These are phyloP conservation scores for Meripilus lineatus DNA, from an alignment of 1,284 basidiomycete genomes.

Conservation along the genomic window DNA sequence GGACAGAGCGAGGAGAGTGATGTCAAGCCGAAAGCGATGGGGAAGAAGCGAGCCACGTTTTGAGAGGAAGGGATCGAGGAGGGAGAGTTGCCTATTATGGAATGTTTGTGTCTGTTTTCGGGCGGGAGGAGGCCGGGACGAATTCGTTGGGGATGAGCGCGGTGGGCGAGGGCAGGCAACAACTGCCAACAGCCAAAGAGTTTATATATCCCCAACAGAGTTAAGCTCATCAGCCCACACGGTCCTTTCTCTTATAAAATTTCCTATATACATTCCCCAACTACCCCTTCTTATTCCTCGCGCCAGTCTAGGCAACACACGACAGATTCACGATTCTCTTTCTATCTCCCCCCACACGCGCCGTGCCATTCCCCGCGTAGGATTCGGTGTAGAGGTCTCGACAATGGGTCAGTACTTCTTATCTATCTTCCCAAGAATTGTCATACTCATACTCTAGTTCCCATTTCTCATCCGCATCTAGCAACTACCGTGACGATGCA, in stretches of 20 bases:
- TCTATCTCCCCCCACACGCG: slow-evolving; percentile 3
- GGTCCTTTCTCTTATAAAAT: slow-evolving; percentile 1
- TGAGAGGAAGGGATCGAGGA: too few relatives aligned
- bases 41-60: too few relatives aligned
- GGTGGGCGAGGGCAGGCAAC: neutral
- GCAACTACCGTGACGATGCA: slow-evolving; percentile 17
- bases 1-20: too few relatives aligned
- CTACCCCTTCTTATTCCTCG: too few relatives aligned
- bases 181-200: neutral
- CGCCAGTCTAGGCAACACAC: slow-evolving; percentile 1
- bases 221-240: slow-evolving; percentile 1
- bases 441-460: too few relatives aligned
- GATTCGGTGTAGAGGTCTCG: too few relatives aligned
- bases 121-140: neutral
- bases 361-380: neutral
- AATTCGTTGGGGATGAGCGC: slow-evolving; percentile 6
- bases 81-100: too few relatives aligned
- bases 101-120: slow-evolving; percentile 5
- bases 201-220: slow-evolving; percentile 1
- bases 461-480: slow-evolving; percentile 1
- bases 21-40: too few relatives aligned
- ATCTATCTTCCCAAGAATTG: too few relatives aligned
- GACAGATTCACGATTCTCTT: neutral
- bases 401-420: slow-evolving; percentile 20
- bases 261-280: neutral